These are phyloP conservation scores for Gossypium stocksii DNA, from an alignment of 345 rosid species.

Conservation along the genomic window DNA sequence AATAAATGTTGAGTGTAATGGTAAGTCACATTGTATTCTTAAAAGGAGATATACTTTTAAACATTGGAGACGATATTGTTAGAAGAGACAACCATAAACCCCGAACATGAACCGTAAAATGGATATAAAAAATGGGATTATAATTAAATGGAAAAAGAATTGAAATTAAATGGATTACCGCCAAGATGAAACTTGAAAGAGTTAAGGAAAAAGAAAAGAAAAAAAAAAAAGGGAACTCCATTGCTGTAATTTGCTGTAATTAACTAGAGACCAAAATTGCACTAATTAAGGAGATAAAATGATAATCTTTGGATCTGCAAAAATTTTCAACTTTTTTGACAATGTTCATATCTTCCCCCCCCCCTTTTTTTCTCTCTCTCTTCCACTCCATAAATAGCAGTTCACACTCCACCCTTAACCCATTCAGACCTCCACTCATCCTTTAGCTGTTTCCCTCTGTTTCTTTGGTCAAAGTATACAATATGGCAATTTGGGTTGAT, in stretches of 20 bases:
- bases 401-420: slow-evolving; percentile 12
- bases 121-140: too few species aligned
- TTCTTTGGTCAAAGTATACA: background rate
- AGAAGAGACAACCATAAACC: fast-evolving
- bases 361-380: background rate
- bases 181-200: background rate
- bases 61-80: fast-evolving
- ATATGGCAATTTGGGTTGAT: slow-evolving; percentile 21
- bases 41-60: too few species aligned
- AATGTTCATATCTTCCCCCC: slow-evolving; percentile 6
- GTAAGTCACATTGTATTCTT: too few species aligned
- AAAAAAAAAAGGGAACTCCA: background rate
- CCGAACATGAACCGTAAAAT: fast-evolving
- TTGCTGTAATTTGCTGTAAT: background rate
- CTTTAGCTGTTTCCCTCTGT: background rate
- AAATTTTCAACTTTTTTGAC: slow-evolving; percentile 22
- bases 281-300: slow-evolving; percentile 34
- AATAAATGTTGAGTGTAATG: too few species aligned
- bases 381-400: slow-evolving; percentile 37
- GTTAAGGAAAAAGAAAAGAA: background rate
- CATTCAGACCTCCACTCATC: background rate
- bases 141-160: background rate
- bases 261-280: slow-evolving; percentile 17
- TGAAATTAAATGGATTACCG: slow-evolving; percentile 20
- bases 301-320: background rate